Evolutionary conservation across 2,329 filamentous ascomycete genomes (phyloP), one percentile per base, ranked within the genome.

Genomic region (Aspergillaceae sp.): DNA sequence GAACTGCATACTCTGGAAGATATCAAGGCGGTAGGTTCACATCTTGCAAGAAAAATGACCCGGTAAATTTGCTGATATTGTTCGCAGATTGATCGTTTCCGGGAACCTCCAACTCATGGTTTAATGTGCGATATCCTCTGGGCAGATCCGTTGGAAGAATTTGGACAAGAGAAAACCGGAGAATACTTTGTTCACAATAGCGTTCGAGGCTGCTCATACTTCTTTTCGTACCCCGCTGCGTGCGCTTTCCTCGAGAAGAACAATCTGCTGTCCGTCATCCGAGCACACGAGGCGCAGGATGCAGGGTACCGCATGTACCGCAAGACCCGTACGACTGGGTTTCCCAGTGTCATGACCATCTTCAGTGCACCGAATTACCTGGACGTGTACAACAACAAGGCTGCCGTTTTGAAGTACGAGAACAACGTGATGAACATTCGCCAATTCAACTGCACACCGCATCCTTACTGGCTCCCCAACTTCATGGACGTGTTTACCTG

Each of bases 401-500:
- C 92, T 2, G 92, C 92, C 0, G 92, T 98, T 36, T 76, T 98
- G 60, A 98, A 98, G 74, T 98, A 98, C 67, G 92, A 98, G 74
- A 98, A 98, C 72, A 98, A 98, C 63, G 92, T 98, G 51, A 98
- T 98, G 92, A 98, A 98, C 75, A 98, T 98, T 64, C 82, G 92
- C 49, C 92, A 98, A 70, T 98, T 98, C 75, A 98, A 98, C 77
- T 98, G 91, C 79, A 97, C 92, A 26, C 92, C 92, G 32, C 92
- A 98, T 68, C 92, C 92, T 5, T 98, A 98, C 76, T 98, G 92
- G 92, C 80, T 98, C 42, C 92, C 92, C 46, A 98, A 98, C 74
- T 98, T 98, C 66, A 98, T 98, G 92, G 92, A 98, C 63, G 92
- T 98, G 52, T 98, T 98, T 66, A 98, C 92, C n/a, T 98, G 92